Percentiles rank a stretch among this genome's conserved stretches.
phyloP scores from a whole-genome alignment of 1,284 basidiomycete genomes.

The Ustilago vetiveriae region DNA sequence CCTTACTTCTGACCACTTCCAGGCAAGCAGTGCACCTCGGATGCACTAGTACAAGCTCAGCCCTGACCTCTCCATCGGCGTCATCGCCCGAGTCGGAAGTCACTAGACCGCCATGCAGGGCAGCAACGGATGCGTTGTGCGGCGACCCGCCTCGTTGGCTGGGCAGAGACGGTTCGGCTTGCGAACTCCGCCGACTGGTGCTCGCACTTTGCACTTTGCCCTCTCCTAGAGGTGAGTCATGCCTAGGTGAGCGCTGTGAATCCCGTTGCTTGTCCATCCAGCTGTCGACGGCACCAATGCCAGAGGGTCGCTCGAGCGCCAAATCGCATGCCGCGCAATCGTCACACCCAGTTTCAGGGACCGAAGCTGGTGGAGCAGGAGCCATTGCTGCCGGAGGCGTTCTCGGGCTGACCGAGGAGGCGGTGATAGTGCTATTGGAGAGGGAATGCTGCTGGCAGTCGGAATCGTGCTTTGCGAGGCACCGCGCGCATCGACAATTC shows the following conservation, averaged over 20 bases:
- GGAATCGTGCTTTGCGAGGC: constrained; percentile 19
- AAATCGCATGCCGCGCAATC: constrained; percentile 57
- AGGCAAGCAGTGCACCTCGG: constrained; percentile 34
- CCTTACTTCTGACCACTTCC: constrained; percentile 26
- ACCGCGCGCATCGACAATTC: constrained; percentile 39
- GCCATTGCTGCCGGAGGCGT: constrained; percentile 10
- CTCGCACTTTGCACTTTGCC: constrained; percentile 1
- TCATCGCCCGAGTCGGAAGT: constrained; percentile 2
- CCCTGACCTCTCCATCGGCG: constrained; percentile 10
- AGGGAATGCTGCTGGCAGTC: background rate
- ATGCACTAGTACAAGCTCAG: constrained; percentile 42
- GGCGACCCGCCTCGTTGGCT: background rate
- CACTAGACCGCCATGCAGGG: constrained; percentile 33
- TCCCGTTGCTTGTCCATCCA: constrained; percentile 40
- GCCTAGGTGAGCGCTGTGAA: background rate
- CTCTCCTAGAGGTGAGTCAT: constrained; percentile 7
- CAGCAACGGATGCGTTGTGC: constrained; percentile 5
- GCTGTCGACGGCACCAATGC: constrained; percentile 48
- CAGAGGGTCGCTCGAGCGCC: constrained; percentile 43
- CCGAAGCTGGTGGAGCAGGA: background rate
- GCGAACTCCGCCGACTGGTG: constrained; percentile 9
- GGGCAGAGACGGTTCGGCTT: background rate
- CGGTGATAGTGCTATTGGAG: constrained; percentile 12
- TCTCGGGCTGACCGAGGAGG: constrained; percentile 25
- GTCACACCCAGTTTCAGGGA: constrained; percentile 25